Evolutionary conservation across 2,329 filamentous ascomycete species (phyloP), one percentile per base, ranked within the genome.

Genomic region (Xylaria sp.): DNA sequence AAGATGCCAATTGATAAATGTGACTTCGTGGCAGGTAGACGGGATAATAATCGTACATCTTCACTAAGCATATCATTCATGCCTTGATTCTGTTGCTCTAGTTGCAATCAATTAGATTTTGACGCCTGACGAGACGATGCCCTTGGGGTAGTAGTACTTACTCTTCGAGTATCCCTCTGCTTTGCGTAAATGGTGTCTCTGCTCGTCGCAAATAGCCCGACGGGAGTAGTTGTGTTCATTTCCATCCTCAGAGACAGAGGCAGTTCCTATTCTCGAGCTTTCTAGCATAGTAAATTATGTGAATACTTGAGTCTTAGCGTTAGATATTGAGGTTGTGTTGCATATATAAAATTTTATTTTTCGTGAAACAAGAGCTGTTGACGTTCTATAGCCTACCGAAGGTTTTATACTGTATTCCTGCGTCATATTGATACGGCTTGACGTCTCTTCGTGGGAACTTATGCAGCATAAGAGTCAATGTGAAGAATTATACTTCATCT

Each of bases 1-100:
- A 51, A 6, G n/a, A 50, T 20, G 5, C n/a, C n/a, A 13, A 58
- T 66, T 13, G 59, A 38, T 47, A 44, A 45, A 22, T 17, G 6
- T 36, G 17, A 13, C 20, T 56, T 62, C 47, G 33, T 7, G n/a
- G n/a, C 22, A 17, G 10, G 10, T 15, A 22, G 45, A 33, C 2
- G 17, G 27, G 25, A 11, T 22, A 25, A 25, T 38, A 11, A 7
- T 54, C 72, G 10, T 69, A 76, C 74, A 42, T 76, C 61, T 64
- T 75, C 70, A 3, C 64, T 63, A 1, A 63, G 49, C 73, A 75
- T 74, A 5, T 71, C 45, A 42, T 74, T 69, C 73, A 75, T 74
- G 1, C 63, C 72, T 38, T 56, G 69, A 5, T 72, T 66, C 29
- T 69, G 67, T 20, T 72, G 69, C 67, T 73, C 74, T 76, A 20